Conservation (phyloP, 2,329 filamentous ascomycete genomes). For the Claviceps arundinis region DNA sequence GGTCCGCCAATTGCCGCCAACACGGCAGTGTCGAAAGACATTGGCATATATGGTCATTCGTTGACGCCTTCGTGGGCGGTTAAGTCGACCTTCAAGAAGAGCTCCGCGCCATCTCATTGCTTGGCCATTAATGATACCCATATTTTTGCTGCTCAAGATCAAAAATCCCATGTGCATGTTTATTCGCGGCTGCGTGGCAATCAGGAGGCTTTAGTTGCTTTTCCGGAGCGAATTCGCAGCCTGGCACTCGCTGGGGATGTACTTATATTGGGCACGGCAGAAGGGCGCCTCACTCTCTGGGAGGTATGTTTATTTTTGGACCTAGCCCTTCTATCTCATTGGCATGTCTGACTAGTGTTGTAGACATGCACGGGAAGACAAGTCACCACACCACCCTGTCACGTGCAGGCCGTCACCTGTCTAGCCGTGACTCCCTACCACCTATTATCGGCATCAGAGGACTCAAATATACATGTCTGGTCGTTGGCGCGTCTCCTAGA, state of each 20-base stretch:
- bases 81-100: slow-evolving; percentile 80
- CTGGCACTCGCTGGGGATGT: slow-evolving; percentile 60
- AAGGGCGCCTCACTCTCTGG: slow-evolving; percentile 81
- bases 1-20: slow-evolving; percentile 47
- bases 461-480: slow-evolving; percentile 91
- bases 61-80: slow-evolving; percentile 66
- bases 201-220: slow-evolving; percentile 78
- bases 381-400: slow-evolving; percentile 61
- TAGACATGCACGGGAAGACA: slow-evolving; percentile 64
- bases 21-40: slow-evolving; percentile 58
- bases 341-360: slow-evolving; percentile 7
- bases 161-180: slow-evolving; percentile 86
- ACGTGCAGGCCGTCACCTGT: slow-evolving; percentile 69
- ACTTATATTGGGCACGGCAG: slow-evolving; percentile 67
- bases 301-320: slow-evolving; percentile 49
- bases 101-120: slow-evolving; percentile 63
- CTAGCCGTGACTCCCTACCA: slow-evolving; percentile 60
- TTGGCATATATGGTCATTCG: slow-evolving; percentile 76
- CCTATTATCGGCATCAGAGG: slow-evolving; percentile 65
- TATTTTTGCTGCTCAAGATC: slow-evolving; percentile 80
- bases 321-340: background rate
- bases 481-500: slow-evolving; percentile 62
- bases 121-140: slow-evolving; percentile 71
- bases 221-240: slow-evolving; percentile 75
- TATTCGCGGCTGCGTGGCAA: slow-evolving; percentile 74